Percentiles rank a stretch among this genome's conserved stretches.
phyloP scores from a whole-genome alignment of 2,329 filamentous ascomycete genomes.

The Aaosphaeria pasadenensis region DNA sequence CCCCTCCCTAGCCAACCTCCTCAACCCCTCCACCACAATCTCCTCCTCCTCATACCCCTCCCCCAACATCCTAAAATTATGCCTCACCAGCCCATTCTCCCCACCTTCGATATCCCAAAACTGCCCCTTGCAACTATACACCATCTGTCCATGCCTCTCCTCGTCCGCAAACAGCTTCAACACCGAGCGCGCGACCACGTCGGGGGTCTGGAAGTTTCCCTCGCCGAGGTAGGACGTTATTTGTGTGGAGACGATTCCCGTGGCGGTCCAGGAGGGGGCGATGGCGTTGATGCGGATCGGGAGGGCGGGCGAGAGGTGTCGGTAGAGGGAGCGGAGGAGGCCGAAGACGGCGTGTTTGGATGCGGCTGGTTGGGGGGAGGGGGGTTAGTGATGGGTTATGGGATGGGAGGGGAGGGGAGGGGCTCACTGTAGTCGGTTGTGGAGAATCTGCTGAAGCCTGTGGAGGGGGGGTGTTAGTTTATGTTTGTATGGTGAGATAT shows the following conservation, averaged over 20 bases:
- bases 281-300: slow-evolving; percentile 34
- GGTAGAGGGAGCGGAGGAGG: slow-evolving; percentile 22
- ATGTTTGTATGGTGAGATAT: neutral
- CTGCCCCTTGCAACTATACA: slow-evolving; percentile 21
- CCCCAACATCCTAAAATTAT: slow-evolving; percentile 16
- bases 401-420: neutral
- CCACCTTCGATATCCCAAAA: slow-evolving; percentile 29
- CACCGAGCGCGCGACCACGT: slow-evolving; percentile 22
- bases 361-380: slow-evolving; percentile 10
- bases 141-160: slow-evolving; percentile 21
- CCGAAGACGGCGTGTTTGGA: slow-evolving; percentile 32
- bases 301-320: slow-evolving; percentile 15
- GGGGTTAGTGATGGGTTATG: slow-evolving; percentile 4
- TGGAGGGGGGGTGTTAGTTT: neutral
- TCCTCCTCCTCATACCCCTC: slow-evolving; percentile 3
- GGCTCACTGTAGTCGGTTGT: slow-evolving; percentile 28
- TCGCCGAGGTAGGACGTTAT: slow-evolving; percentile 14
- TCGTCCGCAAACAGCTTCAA: slow-evolving; percentile 23
- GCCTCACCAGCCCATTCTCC: slow-evolving; percentile 14
- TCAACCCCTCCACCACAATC: slow-evolving; percentile 4
- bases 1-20: slow-evolving; percentile 1
- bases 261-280: slow-evolving; percentile 30
- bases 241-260: slow-evolving; percentile 15
- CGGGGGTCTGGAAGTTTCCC: slow-evolving; percentile 16
- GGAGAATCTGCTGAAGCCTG: slow-evolving; percentile 20